Evolutionary conservation across 257 asterid species (phyloP).

Genomic region (Orobanche coerulescens): DNA sequence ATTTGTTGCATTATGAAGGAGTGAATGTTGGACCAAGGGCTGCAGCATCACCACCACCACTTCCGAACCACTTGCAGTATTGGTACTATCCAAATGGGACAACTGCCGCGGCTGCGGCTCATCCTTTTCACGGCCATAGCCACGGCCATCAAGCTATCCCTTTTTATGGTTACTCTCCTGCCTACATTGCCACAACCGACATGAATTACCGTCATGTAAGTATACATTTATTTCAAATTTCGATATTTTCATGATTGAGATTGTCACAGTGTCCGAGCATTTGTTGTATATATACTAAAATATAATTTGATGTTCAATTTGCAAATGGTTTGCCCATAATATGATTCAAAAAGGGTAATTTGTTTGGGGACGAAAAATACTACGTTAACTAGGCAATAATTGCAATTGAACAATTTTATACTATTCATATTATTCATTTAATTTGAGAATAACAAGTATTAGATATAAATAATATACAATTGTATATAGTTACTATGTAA

Average conservation of each 20-base stretch:
- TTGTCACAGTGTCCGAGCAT: not conserved
- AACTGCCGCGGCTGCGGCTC: constrained; percentile 26
- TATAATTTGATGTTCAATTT: not conserved
- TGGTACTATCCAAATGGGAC: constrained; percentile 61
- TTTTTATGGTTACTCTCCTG: constrained; percentile 68
- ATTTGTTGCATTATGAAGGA: constrained; percentile 27
- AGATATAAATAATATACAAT: not conserved
- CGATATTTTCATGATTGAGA: not conserved
- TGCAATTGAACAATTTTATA: too few relatives aligned
- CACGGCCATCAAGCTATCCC: constrained; percentile 69
- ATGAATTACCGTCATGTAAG: constrained; percentile 76
- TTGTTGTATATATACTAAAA: not conserved
- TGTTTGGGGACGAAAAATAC: too few relatives aligned
- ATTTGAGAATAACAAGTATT: not conserved
- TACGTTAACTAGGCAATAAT: too few relatives aligned
- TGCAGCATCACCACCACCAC: constrained; percentile 40
- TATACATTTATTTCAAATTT: not conserved
- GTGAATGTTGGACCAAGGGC: constrained; percentile 57
- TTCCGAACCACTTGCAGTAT: constrained; percentile 54
- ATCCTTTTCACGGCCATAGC: constrained; percentile 40
- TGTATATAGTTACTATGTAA: not conserved
- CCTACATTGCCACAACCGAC: constrained; percentile 59
- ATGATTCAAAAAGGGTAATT: too few relatives aligned
- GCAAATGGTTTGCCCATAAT: too few relatives aligned
- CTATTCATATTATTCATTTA: not conserved